Conservation (phyloP, 371 early-diverging fungal genomes). For the Basidiobolus meristosporus region DNA sequence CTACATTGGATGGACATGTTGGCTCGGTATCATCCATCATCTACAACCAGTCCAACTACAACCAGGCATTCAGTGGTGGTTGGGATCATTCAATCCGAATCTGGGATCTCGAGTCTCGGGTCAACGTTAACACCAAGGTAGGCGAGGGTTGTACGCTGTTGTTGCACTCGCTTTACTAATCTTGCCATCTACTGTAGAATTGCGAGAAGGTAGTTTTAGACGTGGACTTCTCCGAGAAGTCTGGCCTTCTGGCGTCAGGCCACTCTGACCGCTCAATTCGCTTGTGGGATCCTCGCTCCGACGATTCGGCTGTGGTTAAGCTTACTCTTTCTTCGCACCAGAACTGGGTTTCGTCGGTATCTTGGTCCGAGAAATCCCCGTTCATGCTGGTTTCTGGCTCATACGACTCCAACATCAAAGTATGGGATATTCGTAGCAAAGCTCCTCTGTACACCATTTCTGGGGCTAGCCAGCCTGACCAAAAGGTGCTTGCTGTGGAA, state of each 20-base stretch:
- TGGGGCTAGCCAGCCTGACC: conserved; percentile 12
- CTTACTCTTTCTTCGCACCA: conserved; percentile 55
- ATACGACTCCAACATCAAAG: conserved; percentile 70
- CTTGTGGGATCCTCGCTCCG: conserved; percentile 69
- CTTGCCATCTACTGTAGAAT: conserved; percentile 18
- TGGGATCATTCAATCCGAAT: conserved; percentile 83
- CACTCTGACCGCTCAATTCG: conserved; percentile 63
- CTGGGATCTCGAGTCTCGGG: conserved; percentile 69
- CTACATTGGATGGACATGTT: conserved; percentile 50
- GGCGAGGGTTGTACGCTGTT: not conserved
- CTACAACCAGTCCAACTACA: conserved; percentile 25
- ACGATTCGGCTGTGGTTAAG: conserved; percentile 54
- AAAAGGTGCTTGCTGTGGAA: conserved; percentile 61
- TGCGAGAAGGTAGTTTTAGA: conserved; percentile 72
- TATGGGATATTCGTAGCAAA: conserved; percentile 86
- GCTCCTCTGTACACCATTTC: conserved; percentile 48
- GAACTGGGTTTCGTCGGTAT: conserved; percentile 63
- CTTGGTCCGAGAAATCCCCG: conserved; percentile 65
- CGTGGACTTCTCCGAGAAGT: conserved; percentile 43
- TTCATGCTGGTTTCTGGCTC: conserved; percentile 62
- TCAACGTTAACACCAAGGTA: conserved; percentile 56
- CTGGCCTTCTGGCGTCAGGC: conserved; percentile 67
- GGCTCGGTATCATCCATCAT: conserved; percentile 59
- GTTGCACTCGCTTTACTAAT: not conserved
- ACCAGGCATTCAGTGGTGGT: conserved; percentile 59